Conservation (phyloP, 768 basidiomycete species). For the Termitomyces bulborhizus region DNA sequence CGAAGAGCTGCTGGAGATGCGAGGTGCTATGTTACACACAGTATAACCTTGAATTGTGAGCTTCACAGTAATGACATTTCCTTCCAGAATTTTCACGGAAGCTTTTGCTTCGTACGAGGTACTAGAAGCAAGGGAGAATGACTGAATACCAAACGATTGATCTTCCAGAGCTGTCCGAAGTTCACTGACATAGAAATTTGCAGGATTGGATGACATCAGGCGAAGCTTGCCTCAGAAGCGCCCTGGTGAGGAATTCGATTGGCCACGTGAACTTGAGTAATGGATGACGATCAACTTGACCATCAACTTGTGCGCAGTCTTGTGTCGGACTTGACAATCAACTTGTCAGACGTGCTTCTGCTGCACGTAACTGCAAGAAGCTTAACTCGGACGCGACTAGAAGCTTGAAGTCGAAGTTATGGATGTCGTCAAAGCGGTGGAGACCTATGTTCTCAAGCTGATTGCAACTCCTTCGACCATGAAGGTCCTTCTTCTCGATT, state of each 20-base stretch:
- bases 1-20: background rate
- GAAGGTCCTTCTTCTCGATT: conserved; percentile 94
- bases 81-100: conserved; percentile 52
- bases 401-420: conserved; percentile 33
- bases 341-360: background rate
- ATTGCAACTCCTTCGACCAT: conserved; percentile 81
- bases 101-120: conserved; percentile 46
- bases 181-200: conserved; percentile 41
- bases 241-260: no score
- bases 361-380: background rate
- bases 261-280: background rate
- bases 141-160: conserved; percentile 49
- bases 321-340: background rate
- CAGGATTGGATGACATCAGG: conserved; percentile 13
- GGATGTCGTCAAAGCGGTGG: conserved; percentile 95
- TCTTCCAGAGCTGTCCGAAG: conserved; percentile 50
- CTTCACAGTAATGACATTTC: conserved; percentile 34
- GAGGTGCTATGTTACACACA: conserved; percentile 26
- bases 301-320: background rate
- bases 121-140: conserved; percentile 34
- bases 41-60: conserved; percentile 52
- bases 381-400: background rate
- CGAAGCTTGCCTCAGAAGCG: no score
- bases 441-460: conserved; percentile 88
- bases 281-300: background rate